A percentile compares a stretch with the other conserved stretches of the same genome.
Conservation (phyloP, 805 yeast species). For the Wickerhamomyces chambardii region DNA sequence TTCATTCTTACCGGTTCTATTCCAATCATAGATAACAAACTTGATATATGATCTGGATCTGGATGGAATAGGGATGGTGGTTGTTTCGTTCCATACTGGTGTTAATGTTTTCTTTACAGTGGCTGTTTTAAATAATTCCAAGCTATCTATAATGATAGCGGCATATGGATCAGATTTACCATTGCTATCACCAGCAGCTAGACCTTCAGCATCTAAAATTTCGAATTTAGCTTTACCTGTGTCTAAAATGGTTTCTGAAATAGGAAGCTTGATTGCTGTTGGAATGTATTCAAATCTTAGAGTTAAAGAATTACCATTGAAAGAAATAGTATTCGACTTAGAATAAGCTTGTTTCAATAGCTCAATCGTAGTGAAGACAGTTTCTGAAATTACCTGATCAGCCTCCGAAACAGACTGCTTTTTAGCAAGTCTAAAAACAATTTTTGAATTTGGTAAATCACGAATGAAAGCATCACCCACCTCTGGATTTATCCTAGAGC, state of each 20-base stretch:
- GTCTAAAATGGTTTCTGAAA: conserved; percentile 55
- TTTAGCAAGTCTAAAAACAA: conserved; percentile 49
- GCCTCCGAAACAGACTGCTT: conserved; percentile 35
- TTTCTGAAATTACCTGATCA: conserved; percentile 44
- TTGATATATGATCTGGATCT: conserved; percentile 43
- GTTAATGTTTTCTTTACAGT: conserved; percentile 56
- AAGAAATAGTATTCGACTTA: conserved; percentile 33
- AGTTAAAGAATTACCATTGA: conserved; percentile 32
- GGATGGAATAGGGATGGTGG: conserved; percentile 52
- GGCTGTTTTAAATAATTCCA: conserved; percentile 46
- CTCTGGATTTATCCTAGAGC: conserved; percentile 36
- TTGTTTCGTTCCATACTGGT: conserved; percentile 71
- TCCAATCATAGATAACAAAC: conserved; percentile 65
- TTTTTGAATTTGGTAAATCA: conserved; percentile 54
- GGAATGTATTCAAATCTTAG: conserved; percentile 58
- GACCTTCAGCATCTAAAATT: conserved; percentile 42
- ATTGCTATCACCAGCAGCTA: conserved; percentile 55
- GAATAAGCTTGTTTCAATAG: conserved; percentile 40
- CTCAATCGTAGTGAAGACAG: conserved; percentile 39
- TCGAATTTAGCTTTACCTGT: conserved; percentile 56
- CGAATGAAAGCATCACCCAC: conserved; percentile 56
- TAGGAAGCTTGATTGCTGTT: conserved; percentile 39
- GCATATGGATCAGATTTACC: conserved; percentile 75
- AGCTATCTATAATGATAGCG: conserved; percentile 42
- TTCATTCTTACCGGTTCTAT: conserved; percentile 63